phyloP scores from a whole-genome alignment of 2,329 filamentous ascomycete species.

The Stromatinia cepivora region DNA sequence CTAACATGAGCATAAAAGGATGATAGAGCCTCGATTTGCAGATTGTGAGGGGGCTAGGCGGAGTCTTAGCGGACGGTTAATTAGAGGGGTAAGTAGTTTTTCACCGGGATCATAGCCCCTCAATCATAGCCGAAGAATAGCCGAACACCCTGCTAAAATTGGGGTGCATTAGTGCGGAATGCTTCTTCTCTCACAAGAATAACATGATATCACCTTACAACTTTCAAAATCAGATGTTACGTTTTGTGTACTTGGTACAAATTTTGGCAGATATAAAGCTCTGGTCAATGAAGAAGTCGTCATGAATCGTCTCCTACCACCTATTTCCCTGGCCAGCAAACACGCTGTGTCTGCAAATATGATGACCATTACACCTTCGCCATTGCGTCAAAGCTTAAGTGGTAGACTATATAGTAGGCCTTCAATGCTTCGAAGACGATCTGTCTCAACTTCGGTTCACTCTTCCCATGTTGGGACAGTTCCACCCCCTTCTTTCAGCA shows the following conservation, averaged over 20 bases:
- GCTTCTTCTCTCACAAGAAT: neutral
- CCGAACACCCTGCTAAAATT: neutral
- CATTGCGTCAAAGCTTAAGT: neutral
- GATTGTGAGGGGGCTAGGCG: too few species aligned
- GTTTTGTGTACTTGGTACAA: neutral
- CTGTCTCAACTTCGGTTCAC: neutral
- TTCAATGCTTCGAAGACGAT: neutral
- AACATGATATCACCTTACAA: neutral
- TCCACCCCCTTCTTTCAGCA: conserved; percentile 16
- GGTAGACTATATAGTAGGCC: neutral
- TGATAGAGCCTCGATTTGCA: too few species aligned
- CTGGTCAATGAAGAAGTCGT: neutral
- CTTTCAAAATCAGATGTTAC: too few species aligned
- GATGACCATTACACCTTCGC: neutral
- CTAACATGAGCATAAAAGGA: too few species aligned
- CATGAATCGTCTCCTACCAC: neutral
- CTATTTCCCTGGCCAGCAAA: neutral
- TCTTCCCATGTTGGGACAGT: neutral
- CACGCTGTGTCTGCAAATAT: neutral
- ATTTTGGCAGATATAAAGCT: neutral
- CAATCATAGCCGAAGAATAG: neutral
- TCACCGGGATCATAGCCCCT: neutral
- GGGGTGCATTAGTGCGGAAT: conserved; percentile 8
- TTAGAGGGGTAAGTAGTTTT: too few species aligned
- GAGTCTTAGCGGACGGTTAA: too few species aligned